Evolutionary conservation across 495 filamentous ascomycete species (phyloP).

Genomic region (Chaetomium cochliodes): DNA sequence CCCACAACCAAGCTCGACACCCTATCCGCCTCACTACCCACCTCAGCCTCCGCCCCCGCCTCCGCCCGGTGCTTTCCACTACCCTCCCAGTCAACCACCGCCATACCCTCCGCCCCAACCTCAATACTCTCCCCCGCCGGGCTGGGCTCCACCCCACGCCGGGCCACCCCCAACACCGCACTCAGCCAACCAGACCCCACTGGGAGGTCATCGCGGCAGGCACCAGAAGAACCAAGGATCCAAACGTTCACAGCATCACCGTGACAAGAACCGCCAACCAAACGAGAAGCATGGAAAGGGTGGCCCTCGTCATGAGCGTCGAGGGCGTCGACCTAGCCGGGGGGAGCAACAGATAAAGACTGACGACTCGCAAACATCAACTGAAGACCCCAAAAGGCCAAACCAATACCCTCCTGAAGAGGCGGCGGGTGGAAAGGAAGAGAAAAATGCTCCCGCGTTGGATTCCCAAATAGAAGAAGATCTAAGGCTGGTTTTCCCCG

Average conservation of each 20-base stretch:
- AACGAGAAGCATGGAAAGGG: slow-evolving; percentile 18
- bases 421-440: slow-evolving; percentile 15
- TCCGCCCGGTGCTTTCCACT: slow-evolving; percentile 33
- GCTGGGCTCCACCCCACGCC: slow-evolving; percentile 27
- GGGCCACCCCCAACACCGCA: slow-evolving; percentile 24
- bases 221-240: slow-evolving; percentile 27
- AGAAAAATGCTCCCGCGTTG: slow-evolving; percentile 31
- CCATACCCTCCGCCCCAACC: slow-evolving; percentile 26
- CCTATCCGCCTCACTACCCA: slow-evolving; percentile 21
- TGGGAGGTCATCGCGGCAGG: slow-evolving; percentile 24
- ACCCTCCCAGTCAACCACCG: slow-evolving; percentile 24
- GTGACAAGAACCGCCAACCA: slow-evolving; percentile 10
- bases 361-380: background rate
- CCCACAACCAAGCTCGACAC: too few species aligned
- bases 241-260: slow-evolving; percentile 17
- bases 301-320: slow-evolving; percentile 14
- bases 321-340: slow-evolving; percentile 9
- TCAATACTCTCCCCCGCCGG: slow-evolving; percentile 24
- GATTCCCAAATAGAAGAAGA: slow-evolving; percentile 43
- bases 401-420: slow-evolving; percentile 5
- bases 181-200: slow-evolving; percentile 18
- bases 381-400: background rate
- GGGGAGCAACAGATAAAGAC: slow-evolving; percentile 6
- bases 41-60: slow-evolving; percentile 21
- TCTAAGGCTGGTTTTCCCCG: slow-evolving; percentile 41